Evolutionary conservation across 2,329 filamentous ascomycete genomes (phyloP), one percentile per base, ranked within the genome.

Genomic region (Volutella citrinella): DNA sequence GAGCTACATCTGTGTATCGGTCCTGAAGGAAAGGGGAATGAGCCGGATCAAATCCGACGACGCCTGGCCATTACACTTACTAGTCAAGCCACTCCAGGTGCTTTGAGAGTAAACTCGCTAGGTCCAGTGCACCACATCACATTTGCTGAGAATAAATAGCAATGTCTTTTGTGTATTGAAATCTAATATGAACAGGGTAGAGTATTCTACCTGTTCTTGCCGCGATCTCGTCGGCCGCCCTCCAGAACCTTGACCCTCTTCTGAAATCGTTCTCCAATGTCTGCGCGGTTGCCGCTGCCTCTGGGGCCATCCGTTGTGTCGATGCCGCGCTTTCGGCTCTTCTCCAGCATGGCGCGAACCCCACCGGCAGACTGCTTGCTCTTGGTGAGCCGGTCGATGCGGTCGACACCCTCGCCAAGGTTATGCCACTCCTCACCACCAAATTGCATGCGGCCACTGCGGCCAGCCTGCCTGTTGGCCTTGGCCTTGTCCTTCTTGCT

Each of bases 351-450:
- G 1, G 77, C 75, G 46, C 70, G 73, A 10, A 77, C 77, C 19
- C 75, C 72, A 16, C 72, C 67, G 36, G 73, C 66, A 59, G 46
- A 70, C 69, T 70, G 71, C 60, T 80, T 87, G 56, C 78, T 77
- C 61, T 79, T 80, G 7, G 90, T 96, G 54, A 95, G 69, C 43
- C 82, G 74, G 50, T 89, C 84, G 61, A 96, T 95, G 27, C 91
- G 76, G 63, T 95, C 87, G 32, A 90, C 78, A 7, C 89, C 88
- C 57, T 90, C 83, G 36, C 87, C 87, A 27, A 98, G 68, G 17
- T 84, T 82, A 45, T 83, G 78, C 87, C 89, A 97, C 57, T 97
- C 93, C 64, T 97, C 93, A 32, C 93, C 93, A 42, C 91, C 91
- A 65, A 79, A 80, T 51, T 68, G 65, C 86, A 96, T 62, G 72